Percentiles rank a stretch among this genome's conserved stretches.
Conservation (phyloP, 306 rosid species). For the Cicer bijugum region DNA sequence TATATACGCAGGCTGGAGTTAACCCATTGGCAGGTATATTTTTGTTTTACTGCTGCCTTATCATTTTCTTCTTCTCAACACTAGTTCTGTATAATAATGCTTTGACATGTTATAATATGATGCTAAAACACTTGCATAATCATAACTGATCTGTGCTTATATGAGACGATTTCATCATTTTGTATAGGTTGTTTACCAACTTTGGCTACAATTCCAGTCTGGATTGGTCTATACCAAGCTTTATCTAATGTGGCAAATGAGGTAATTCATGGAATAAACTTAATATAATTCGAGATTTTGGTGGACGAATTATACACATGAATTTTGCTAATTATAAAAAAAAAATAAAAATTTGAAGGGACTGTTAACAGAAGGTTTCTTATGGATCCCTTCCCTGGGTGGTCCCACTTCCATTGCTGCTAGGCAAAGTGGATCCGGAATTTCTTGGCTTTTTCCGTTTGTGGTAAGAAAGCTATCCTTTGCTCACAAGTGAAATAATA, state of each 20-base stretch:
- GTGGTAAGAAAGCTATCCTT: slow-evolving; percentile 65
- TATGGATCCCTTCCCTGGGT: slow-evolving; percentile 98
- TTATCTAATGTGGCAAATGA: slow-evolving; percentile 99
- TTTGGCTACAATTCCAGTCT: slow-evolving; percentile 97
- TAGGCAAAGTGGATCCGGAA: slow-evolving; percentile 94
- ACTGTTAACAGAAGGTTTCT: slow-evolving; percentile 93
- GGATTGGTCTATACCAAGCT: slow-evolving; percentile 99
- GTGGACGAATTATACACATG: slow-evolving; percentile 6
- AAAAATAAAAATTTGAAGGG: slow-evolving; percentile 62
- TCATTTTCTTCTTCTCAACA: slow-evolving; percentile 31
- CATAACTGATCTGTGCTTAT: slow-evolving; percentile 18
- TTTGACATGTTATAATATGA: slow-evolving; percentile 36
- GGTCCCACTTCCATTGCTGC: slow-evolving; percentile 98
- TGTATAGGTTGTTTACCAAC: slow-evolving; percentile 90
- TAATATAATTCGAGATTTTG: slow-evolving; percentile 30
- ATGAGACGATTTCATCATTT: slow-evolving; percentile 16
- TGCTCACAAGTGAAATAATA: slow-evolving; percentile 35
- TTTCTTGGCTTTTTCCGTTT: slow-evolving; percentile 96
- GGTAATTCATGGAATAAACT: slow-evolving; percentile 51
- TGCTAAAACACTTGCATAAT: slow-evolving; percentile 23
- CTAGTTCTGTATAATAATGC: slow-evolving; percentile 29
- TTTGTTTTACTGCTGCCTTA: not conserved
- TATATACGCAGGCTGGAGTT: slow-evolving; percentile 92
- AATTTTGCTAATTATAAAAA: slow-evolving; percentile 48
- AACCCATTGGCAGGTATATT: slow-evolving; percentile 91